Percentiles rank a stretch among this genome's conserved stretches.
Conservation (phyloP, 2,329 filamentous ascomycete species). For the Drechmeria coniospora region DNA sequence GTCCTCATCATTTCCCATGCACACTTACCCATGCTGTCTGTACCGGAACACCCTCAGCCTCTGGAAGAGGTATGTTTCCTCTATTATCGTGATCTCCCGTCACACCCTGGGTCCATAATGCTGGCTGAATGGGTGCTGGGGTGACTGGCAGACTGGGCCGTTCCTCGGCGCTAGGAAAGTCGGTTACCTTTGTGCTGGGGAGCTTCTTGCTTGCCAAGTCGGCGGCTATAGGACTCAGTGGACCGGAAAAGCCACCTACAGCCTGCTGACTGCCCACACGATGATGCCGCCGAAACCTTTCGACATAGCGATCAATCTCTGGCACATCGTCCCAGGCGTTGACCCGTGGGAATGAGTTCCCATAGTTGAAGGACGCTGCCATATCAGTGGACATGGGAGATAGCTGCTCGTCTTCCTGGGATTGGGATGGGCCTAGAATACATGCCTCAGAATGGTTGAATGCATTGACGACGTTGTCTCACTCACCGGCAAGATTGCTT, state of each 20-base stretch:
- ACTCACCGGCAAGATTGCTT: constrained; percentile 11
- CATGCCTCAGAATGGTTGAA: constrained; percentile 17
- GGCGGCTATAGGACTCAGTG: background rate
- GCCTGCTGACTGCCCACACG: constrained; percentile 18
- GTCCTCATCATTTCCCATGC: constrained; percentile 33
- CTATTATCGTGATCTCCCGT: constrained; percentile 32
- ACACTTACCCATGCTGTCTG: constrained; percentile 92
- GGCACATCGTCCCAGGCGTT: constrained; percentile 93
- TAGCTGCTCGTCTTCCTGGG: too few species aligned
- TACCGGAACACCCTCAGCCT: constrained; percentile 67
- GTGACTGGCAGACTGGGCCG: constrained; percentile 83
- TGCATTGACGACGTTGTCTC: constrained; percentile 6
- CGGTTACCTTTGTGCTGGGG: constrained; percentile 53
- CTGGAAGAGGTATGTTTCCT: constrained; percentile 43
- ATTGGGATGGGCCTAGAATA: constrained; percentile 16
- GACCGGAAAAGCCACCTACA: constrained; percentile 3
- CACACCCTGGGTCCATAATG: constrained; percentile 41
- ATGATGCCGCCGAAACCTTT: constrained; percentile 50
- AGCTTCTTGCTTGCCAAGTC: constrained; percentile 8
- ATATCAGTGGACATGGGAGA: too few species aligned
- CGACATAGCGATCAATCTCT: constrained; percentile 78
- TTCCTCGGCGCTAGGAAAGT: constrained; percentile 73
- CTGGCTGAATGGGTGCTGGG: constrained; percentile 60
- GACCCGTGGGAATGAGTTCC: constrained; percentile 56
- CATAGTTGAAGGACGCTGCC: too few species aligned